phyloP scores from a whole-genome alignment of 345 rosid genomes.

The Combretum micranthum region DNA sequence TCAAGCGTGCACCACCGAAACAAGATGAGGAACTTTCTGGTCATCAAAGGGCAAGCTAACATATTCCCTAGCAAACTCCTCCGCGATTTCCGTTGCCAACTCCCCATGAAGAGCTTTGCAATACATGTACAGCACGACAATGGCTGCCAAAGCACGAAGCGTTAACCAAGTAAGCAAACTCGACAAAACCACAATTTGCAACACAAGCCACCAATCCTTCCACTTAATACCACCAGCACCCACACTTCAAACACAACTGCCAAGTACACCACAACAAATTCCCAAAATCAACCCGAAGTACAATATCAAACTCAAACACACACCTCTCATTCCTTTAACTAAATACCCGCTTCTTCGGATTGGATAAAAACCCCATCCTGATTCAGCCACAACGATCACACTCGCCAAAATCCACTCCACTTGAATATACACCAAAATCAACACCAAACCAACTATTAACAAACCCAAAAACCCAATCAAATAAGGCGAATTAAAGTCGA shows the following conservation, averaged over 20 bases:
- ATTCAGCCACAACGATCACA: conserved; percentile 59
- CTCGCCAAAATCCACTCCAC: conserved; percentile 43
- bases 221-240: conserved; percentile 19
- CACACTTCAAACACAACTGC: conserved; percentile 4
- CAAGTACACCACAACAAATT: conserved; percentile 20
- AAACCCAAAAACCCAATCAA: conserved; percentile 10
- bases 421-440: conserved; percentile 22
- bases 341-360: conserved; percentile 47
- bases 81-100: conserved; percentile 64
- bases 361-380: conserved; percentile 57
- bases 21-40: conserved; percentile 61
- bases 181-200: conserved; percentile 38
- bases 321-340: conserved; percentile 39
- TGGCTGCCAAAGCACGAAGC: conserved; percentile 42
- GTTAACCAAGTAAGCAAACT: conserved; percentile 19
- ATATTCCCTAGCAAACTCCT: conserved; percentile 58
- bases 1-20: conserved; percentile 24
- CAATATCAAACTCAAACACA: conserved; percentile 29
- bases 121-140: conserved; percentile 54
- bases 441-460: conserved; percentile 6
- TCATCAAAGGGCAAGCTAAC: conserved; percentile 73
- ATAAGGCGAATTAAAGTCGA: conserved; percentile 28
- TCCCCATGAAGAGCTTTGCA: conserved; percentile 67
- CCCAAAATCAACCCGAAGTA: conserved; percentile 20
- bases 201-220: conserved; percentile 34